These are phyloP conservation scores for Carex cristatella DNA, from an alignment of 176 grass and related monocot species.

Conservation along the genomic window DNA sequence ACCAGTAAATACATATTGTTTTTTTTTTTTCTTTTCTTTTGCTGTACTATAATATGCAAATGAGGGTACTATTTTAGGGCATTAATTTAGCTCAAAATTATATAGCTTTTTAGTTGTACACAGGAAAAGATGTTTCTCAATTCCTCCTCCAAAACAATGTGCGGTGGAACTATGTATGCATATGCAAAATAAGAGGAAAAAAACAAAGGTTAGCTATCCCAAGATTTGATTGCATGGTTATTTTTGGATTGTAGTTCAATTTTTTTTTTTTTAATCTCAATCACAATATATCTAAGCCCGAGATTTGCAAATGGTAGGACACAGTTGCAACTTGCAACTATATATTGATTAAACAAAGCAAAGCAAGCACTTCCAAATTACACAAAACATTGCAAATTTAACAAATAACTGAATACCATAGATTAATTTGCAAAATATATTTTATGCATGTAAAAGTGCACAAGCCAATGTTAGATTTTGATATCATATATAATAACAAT, in stretches of 20 bases:
- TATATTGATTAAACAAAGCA: neutral
- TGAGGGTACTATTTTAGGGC: neutral
- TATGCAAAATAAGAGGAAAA: neutral
- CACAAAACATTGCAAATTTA: neutral
- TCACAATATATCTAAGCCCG: neutral
- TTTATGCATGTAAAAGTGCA: neutral
- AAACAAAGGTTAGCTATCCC: neutral
- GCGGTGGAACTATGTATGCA: neutral
- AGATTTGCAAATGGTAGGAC: neutral
- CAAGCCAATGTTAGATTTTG: neutral
- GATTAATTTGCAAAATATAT: neutral
- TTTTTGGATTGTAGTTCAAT: neutral
- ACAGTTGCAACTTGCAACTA: neutral
- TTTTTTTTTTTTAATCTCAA: neutral
- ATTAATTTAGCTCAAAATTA: neutral
- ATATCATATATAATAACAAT: neutral
- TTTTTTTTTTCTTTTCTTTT: neutral
- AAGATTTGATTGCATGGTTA: neutral
- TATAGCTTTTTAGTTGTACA: neutral
- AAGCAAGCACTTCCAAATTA: neutral
- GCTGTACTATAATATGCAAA: neutral
- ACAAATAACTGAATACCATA: neutral
- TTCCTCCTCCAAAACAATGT: neutral
- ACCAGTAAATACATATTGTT: neutral
- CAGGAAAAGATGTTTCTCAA: neutral